These are phyloP conservation scores for Aspergillus sp. DNA, from an alignment of 2,329 filamentous ascomycete genomes.

Conservation along the genomic window DNA sequence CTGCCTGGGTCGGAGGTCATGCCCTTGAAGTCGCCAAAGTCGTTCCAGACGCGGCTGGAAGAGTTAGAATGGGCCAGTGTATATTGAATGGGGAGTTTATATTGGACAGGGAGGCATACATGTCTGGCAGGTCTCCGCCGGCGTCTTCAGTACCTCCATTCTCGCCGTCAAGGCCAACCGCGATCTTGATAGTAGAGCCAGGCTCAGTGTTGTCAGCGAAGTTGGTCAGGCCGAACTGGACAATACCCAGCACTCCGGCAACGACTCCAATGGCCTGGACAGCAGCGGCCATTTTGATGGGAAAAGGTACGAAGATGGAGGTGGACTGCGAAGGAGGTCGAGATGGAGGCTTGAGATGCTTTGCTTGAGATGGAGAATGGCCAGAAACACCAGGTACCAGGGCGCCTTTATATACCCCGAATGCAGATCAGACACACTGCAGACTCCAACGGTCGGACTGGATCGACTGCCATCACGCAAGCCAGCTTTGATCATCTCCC, in stretches of 20 bases:
- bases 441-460: not conserved
- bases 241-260: slow-evolving; percentile 7
- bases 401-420: too few species aligned
- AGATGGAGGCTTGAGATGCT: not conserved
- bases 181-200: slow-evolving; percentile 14
- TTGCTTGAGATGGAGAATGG: not conserved
- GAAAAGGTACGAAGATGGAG: not conserved
- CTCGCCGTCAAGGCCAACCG: slow-evolving; percentile 8
- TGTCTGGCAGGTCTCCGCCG: slow-evolving; percentile 10
- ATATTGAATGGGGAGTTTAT: not conserved
- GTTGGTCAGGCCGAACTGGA: slow-evolving; percentile 6
- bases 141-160: slow-evolving; percentile 1
- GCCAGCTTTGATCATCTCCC: not conserved
- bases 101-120: not conserved
- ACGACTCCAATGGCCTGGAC: slow-evolving; percentile 11
- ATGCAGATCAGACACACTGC: not conserved
- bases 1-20: slow-evolving; percentile 9
- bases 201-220: slow-evolving; percentile 1
- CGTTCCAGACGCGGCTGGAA: slow-evolving; percentile 11
- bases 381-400: too few species aligned
- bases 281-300: not conserved
- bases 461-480: not conserved
- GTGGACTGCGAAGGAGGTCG: not conserved
- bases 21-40: slow-evolving; percentile 6
- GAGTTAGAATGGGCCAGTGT: not conserved